phyloP scores from a whole-genome alignment of 139 green algal genomes.

The Zygnema cylindricum region DNA sequence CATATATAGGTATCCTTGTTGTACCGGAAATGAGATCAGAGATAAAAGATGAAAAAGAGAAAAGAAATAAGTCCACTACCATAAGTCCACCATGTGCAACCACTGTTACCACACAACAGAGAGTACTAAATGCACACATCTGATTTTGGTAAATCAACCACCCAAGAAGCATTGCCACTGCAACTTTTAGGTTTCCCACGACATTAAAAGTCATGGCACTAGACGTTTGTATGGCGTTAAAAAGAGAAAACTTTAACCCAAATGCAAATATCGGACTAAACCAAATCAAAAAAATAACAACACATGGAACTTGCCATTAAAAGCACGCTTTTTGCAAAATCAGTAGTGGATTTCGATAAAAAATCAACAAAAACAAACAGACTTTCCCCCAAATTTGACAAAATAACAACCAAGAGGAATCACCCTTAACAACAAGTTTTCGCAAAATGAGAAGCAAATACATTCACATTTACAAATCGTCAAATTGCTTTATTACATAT shows the following conservation, averaged over 20 bases:
- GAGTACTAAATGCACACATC: slow-evolving; percentile 30
- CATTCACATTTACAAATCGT: no score
- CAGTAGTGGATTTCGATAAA: neutral
- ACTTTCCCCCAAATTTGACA: no score
- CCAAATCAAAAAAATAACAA: neutral
- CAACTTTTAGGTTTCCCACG: slow-evolving; percentile 53
- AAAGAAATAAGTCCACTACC: no score
- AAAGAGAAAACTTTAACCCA: slow-evolving; percentile 50
- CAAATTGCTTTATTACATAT: no score
- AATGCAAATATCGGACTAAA: slow-evolving; percentile 35
- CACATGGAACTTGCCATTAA: neutral
- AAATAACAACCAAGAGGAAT: no score
- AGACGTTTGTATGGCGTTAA: slow-evolving; percentile 46
- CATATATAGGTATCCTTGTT: no score
- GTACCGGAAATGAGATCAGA: no score
- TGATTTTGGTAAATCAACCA: slow-evolving; percentile 57
- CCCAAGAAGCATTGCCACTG: slow-evolving; percentile 44
- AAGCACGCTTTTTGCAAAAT: neutral
- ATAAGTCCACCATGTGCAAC: slow-evolving; percentile 43
- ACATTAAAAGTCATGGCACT: slow-evolving; percentile 58
- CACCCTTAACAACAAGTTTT: no score
- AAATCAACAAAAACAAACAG: neutral
- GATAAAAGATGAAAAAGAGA: no score
- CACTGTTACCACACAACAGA: slow-evolving; percentile 44
- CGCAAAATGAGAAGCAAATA: no score